Evolutionary conservation across 345 rosid genomes (phyloP).

Genomic region (Orychophragmus violaceus): DNA sequence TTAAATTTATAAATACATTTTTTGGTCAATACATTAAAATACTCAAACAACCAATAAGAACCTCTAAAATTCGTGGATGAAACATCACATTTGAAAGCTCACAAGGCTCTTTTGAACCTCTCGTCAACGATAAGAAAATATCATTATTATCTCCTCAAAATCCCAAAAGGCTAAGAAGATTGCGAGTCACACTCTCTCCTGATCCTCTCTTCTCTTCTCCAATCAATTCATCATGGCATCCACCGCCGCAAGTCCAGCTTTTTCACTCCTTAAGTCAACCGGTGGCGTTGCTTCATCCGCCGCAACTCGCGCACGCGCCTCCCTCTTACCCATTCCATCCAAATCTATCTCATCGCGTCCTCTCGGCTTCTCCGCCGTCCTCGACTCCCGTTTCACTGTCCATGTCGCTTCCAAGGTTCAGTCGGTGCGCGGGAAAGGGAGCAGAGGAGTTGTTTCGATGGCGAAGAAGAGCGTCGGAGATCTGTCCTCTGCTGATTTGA

Average conservation of each 20-base stretch:
- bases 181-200: constrained; percentile 19
- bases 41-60: too few relatives aligned
- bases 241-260: constrained; percentile 53
- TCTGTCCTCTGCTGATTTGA: constrained; percentile 57
- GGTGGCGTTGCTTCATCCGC: constrained; percentile 19
- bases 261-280: constrained; percentile 56
- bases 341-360: constrained; percentile 27
- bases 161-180: not conserved
- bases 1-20: too few relatives aligned
- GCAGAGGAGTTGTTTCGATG: constrained; percentile 59
- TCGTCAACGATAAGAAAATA: constrained; percentile 52
- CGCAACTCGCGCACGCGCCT: constrained; percentile 33
- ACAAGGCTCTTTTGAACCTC: constrained; percentile 36
- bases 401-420: constrained; percentile 46
- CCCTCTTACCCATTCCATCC: constrained; percentile 39
- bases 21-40: too few relatives aligned
- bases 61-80: not conserved
- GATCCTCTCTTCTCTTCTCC: not conserved
- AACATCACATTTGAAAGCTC: too few relatives aligned
- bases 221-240: constrained; percentile 52
- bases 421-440: constrained; percentile 29
- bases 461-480: constrained; percentile 95
- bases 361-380: constrained; percentile 55
- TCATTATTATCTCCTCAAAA: not conserved
- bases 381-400: constrained; percentile 44